A percentile compares a stretch with the other conserved stretches of the same genome.
These are phyloP conservation scores for Boehmeria nivea DNA, from an alignment of 306 rosid species.

Conservation along the genomic window DNA sequence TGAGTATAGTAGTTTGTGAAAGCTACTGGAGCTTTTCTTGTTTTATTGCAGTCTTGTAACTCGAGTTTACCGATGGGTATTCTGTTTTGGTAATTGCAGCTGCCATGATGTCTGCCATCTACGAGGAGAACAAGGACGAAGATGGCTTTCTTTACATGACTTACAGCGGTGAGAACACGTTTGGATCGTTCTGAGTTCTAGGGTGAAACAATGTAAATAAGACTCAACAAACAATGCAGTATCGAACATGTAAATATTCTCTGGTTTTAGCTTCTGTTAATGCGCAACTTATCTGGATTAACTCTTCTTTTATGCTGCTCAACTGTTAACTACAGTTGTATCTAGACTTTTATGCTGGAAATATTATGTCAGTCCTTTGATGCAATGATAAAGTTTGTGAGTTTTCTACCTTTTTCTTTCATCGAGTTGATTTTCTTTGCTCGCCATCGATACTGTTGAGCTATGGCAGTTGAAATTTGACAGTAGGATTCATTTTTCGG, in stretches of 20 bases:
- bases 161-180: slow-evolving; percentile 87
- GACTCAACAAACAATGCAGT: background rate
- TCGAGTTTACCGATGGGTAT: background rate
- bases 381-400: background rate
- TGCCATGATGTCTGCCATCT: slow-evolving; percentile 86
- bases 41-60: too few species aligned
- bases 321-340: slow-evolving; percentile 6
- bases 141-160: slow-evolving; percentile 93
- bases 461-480: too few species aligned
- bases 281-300: slow-evolving; percentile 4
- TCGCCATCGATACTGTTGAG: too few species aligned
- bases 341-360: slow-evolving; percentile 9
- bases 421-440: background rate
- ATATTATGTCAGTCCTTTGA: slow-evolving; percentile 14
- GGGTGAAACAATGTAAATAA: slow-evolving; percentile 21
- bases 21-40: background rate
- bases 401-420: too few species aligned
- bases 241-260: slow-evolving; percentile 24
- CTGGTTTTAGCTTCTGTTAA: slow-evolving; percentile 13
- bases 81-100: slow-evolving; percentile 44
- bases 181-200: slow-evolving; percentile 34
- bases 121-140: slow-evolving; percentile 81
- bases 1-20: slow-evolving; percentile 17
- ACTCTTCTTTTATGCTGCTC: slow-evolving; percentile 4
- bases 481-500: too few species aligned